phyloP scores from a whole-genome alignment of 805 yeast species.

The Dipodascopsis uninucleata region DNA sequence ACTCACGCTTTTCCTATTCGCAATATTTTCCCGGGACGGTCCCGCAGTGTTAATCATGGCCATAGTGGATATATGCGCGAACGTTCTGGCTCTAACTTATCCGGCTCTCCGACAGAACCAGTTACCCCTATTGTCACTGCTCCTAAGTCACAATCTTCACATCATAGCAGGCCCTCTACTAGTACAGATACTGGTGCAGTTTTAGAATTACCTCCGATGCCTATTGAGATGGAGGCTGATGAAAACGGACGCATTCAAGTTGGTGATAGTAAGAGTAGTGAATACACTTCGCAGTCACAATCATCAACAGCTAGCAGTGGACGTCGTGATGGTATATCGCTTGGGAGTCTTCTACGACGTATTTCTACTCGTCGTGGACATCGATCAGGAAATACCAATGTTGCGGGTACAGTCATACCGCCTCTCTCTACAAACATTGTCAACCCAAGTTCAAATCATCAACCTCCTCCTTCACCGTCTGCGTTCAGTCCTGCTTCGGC shows the following conservation, averaged over 20 bases:
- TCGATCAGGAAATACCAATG: conserved; percentile 12
- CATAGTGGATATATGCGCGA: conserved; percentile 19
- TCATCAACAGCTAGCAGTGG: no score
- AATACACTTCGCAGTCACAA: background rate
- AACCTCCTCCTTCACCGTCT: background rate
- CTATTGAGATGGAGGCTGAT: background rate
- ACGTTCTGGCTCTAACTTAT: conserved; percentile 14
- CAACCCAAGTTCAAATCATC: conserved; percentile 16
- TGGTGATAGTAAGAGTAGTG: background rate
- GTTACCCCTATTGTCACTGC: no score
- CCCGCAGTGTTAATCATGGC: conserved; percentile 22
- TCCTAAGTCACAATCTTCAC: no score
- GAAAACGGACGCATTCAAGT: background rate
- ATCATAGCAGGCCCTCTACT: no score
- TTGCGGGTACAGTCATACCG: conserved; percentile 5
- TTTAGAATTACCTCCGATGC: conserved; percentile 1
- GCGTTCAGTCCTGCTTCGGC: background rate
- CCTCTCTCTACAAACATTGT: conserved; percentile 8
- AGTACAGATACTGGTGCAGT: background rate
- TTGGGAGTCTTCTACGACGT: conserved; percentile 23
- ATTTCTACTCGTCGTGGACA: conserved; percentile 22
- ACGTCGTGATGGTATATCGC: conserved; percentile 18
- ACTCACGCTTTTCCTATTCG: conserved; percentile 24
- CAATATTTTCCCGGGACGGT: conserved; percentile 21
- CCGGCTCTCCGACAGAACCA: conserved; percentile 17